These are phyloP conservation scores for Mycosarcoma mackinlayi DNA, from an alignment of 1,284 basidiomycete species.

Conservation along the genomic window DNA sequence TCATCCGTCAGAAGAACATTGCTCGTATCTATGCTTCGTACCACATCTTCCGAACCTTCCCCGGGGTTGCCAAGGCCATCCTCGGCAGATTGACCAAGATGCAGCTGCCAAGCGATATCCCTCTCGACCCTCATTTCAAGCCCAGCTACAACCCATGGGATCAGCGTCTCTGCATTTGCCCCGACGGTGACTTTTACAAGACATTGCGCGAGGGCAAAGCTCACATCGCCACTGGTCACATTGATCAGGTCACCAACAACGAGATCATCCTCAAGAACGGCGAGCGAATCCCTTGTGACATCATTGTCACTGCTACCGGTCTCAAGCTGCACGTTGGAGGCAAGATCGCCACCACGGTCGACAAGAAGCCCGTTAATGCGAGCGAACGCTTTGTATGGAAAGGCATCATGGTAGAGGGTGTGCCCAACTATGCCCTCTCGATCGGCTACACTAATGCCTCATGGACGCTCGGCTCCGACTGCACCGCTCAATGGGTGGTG, in stretches of 20 bases:
- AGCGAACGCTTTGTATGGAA: conserved; percentile 60
- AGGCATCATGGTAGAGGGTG: conserved; percentile 64
- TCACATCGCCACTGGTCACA: conserved; percentile 65
- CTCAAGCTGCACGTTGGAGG: conserved; percentile 63
- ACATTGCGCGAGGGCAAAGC: conserved; percentile 62
- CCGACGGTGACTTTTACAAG: conserved; percentile 67
- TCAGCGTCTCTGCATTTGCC: conserved; percentile 65
- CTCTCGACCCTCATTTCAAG: conserved; percentile 67
- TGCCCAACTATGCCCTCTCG: conserved; percentile 61
- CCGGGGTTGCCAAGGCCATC: conserved; percentile 46
- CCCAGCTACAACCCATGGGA: conserved; percentile 68
- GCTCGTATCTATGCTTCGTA: conserved; percentile 61
- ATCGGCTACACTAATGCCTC: conserved; percentile 67
- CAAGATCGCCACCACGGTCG: conserved; percentile 50
- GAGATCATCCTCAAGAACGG: conserved; percentile 62
- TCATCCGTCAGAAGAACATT: conserved; percentile 54
- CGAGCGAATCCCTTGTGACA: conserved; percentile 60
- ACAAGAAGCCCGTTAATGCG: conserved; percentile 49
- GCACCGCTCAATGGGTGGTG: conserved; percentile 57
- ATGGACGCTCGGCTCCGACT: conserved; percentile 66
- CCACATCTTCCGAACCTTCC: conserved; percentile 63
- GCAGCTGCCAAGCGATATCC: conserved; percentile 59
- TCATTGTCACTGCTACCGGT: conserved; percentile 67
- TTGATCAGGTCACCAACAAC: conserved; percentile 58
- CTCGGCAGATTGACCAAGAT: conserved; percentile 42